Conservation (phyloP, 139 green algal species). For the Raphidocelis subcapitata region DNA sequence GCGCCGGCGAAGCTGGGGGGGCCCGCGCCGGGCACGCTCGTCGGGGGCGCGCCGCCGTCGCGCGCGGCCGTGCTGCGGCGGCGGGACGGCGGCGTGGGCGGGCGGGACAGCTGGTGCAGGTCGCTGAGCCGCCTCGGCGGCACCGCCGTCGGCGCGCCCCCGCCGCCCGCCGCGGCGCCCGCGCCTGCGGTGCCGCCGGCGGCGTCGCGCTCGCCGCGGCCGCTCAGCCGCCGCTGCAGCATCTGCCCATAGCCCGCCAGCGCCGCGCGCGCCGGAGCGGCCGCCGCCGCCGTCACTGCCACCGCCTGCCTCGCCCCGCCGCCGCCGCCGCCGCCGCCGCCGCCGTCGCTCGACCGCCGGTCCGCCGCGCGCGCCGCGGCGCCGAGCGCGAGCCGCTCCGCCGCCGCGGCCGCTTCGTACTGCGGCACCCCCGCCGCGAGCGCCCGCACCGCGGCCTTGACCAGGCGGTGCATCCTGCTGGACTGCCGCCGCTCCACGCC, state of each 20-base stretch:
- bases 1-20: slow-evolving; percentile 14
- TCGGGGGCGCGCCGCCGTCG: background rate
- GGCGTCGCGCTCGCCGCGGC: background rate
- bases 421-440: slow-evolving; percentile 11
- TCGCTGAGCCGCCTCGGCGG: background rate
- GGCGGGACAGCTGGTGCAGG: background rate
- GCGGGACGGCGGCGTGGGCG: background rate
- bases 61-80: background rate
- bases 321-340: background rate
- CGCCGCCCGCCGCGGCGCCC: background rate
- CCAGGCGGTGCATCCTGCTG: slow-evolving; percentile 40
- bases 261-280: background rate
- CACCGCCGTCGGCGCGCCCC: background rate
- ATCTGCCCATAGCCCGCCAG: background rate
- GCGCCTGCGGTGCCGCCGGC: background rate
- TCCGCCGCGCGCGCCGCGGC: background rate
- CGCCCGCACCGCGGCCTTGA: slow-evolving; percentile 8
- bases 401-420: background rate
- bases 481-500: slow-evolving; percentile 28
- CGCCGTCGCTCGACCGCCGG: background rate
- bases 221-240: background rate
- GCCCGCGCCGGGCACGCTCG: slow-evolving; percentile 12
- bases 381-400: background rate
- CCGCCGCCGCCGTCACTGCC: background rate
- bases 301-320: background rate